A percentile compares a stretch with the other conserved stretches of the same genome.
Evolutionary conservation across 768 basidiomycete genomes (phyloP).

Genomic region (Russula emetica): DNA sequence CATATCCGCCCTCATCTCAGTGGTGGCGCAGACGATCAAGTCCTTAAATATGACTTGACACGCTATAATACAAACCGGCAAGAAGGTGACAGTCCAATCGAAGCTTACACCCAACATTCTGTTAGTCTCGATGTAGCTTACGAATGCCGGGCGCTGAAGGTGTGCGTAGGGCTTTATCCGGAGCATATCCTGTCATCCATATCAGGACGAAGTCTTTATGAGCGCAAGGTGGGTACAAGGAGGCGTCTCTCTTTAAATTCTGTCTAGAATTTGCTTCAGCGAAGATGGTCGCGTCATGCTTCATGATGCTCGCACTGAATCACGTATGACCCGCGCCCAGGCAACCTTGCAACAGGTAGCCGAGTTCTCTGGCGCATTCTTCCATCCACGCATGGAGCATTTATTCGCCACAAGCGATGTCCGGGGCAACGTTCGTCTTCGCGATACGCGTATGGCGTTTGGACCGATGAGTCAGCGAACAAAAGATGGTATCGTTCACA

Average conservation of each 20-base stretch:
- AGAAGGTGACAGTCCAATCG: conserved; percentile 7
- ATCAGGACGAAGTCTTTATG: conserved; percentile 61
- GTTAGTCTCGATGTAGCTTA: conserved; percentile 25
- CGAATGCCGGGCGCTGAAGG: conserved; percentile 15
- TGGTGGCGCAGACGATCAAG: conserved; percentile 21
- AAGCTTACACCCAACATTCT: conserved; percentile 27
- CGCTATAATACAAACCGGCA: conserved; percentile 11
- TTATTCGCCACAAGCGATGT: conserved; percentile 64
- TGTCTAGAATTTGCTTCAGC: conserved; percentile 36
- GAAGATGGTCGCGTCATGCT: conserved; percentile 66
- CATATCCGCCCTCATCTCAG: conserved; percentile 4
- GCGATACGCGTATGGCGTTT: conserved; percentile 73
- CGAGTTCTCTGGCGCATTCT: conserved; percentile 62
- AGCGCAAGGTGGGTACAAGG: conserved; percentile 56
- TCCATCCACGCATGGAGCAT: conserved; percentile 64
- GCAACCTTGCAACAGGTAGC: conserved; percentile 48
- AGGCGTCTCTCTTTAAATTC: not conserved
- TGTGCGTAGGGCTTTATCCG: conserved; percentile 57
- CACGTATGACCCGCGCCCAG: conserved; percentile 39
- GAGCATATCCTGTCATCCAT: conserved; percentile 60
- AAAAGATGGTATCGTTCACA: conserved; percentile 52
- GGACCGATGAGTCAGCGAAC: conserved; percentile 45
- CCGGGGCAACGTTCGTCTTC: conserved; percentile 56
- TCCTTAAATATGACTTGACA: conserved; percentile 23
- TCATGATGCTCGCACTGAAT: conserved; percentile 52